Evolutionary conservation across 306 rosid species (phyloP).

Genomic region (Hippophae tibetana): DNA sequence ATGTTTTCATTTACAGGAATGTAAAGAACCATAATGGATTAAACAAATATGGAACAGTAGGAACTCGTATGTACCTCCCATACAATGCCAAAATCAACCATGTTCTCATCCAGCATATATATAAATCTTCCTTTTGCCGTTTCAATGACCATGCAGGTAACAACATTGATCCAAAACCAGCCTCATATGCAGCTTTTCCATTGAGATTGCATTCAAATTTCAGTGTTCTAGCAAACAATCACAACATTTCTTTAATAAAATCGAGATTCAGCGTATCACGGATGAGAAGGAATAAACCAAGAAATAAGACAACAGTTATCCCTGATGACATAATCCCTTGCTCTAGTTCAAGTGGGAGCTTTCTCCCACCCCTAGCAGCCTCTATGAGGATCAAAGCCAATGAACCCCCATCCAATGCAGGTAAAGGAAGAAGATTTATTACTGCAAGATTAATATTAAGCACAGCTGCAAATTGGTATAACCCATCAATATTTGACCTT

Average conservation of each 20-base stretch:
- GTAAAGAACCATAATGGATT: too few species aligned
- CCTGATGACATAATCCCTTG: slow-evolving; percentile 92
- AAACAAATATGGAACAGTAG: too few species aligned
- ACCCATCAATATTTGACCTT: slow-evolving; percentile 69
- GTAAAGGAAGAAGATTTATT: slow-evolving; percentile 84
- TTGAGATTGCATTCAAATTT: slow-evolving; percentile 15
- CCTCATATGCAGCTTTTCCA: slow-evolving; percentile 19
- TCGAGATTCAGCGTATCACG: slow-evolving; percentile 92
- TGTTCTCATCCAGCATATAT: too few species aligned
- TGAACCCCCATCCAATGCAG: slow-evolving; percentile 85
- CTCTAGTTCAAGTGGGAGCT: slow-evolving; percentile 83
- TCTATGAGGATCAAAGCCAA: slow-evolving; percentile 76
- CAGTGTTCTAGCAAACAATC: slow-evolving; percentile 17
- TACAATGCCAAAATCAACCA: too few species aligned
- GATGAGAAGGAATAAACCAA: slow-evolving; percentile 73
- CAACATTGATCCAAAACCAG: slow-evolving; percentile 14
- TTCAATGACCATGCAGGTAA: too few species aligned
- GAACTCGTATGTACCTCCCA: too few species aligned
- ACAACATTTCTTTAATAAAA: slow-evolving; percentile 68
- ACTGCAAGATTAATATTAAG: slow-evolving; percentile 81
- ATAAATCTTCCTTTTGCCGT: too few species aligned
- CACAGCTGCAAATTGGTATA: slow-evolving; percentile 80
- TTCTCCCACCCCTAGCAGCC: slow-evolving; percentile 94
- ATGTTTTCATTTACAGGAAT: too few species aligned
- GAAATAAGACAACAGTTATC: slow-evolving; percentile 62